Evolutionary conservation across 306 rosid species (phyloP), one percentile per base, ranked within the genome.

Genomic region (Morella rubra): DNA sequence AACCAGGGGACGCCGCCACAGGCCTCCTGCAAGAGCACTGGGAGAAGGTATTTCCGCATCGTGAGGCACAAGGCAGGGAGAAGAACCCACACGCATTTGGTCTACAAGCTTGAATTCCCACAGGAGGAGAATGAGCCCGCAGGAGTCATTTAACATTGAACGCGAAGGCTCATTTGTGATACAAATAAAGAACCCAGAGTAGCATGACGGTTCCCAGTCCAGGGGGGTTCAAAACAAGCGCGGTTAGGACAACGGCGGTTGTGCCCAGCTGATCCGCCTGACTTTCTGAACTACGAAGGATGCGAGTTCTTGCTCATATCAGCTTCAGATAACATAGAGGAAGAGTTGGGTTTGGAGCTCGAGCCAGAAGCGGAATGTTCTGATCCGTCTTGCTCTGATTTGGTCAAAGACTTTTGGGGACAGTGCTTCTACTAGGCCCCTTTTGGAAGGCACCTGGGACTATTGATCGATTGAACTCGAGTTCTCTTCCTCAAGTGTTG

Each of bases 281-380:
- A 86, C 60, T 85, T 77, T 55, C 79, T 90, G 72, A 90, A 90
- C 84, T 86, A 81, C 32, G 86, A 90, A 80, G 90, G 96, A 9
- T 90, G 96, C 11, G 92, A 88, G 61, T 84, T 88, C 67, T 81
- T 90, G 84, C 87, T 90, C 51, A 81, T 90, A 71, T 79, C 87
- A 7, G 89, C 92, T 74, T 86, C 88, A 0, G 88, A 86, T 24
- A 73, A 86, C 32, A 80, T 88, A 67, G 84, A 83, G 61, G 77
- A 88, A 45, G 89, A 88, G 69, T 49, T 90, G 86, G 91, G 91
- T 24, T 62, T 90, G 62, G 82, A 90, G 58, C 84, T 88, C 18
- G 37, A 68, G 58, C 51, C 80, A 1, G 84, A 81, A 19, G 66
- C 3, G 14, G 85, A 46, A 14, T 54, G 44, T 2, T 54, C 44